phyloP scores from a whole-genome alignment of 2,329 filamentous ascomycete species.

The Exophiala xenobiotica region DNA sequence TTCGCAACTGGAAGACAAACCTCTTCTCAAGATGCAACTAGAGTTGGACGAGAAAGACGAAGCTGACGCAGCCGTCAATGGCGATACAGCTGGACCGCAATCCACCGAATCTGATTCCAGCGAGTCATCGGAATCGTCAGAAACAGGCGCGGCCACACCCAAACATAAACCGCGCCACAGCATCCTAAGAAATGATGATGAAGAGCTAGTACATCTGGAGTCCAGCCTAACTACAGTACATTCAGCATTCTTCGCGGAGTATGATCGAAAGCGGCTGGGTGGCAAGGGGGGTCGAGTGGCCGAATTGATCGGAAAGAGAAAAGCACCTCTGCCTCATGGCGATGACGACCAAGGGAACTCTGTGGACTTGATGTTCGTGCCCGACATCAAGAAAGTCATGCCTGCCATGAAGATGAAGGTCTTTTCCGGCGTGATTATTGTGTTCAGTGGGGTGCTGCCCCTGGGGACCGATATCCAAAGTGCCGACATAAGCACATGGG shows the following conservation, averaged over 20 bases:
- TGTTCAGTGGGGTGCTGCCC: slow-evolving; percentile 87
- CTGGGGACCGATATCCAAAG: slow-evolving; percentile 74
- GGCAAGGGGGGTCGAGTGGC: slow-evolving; percentile 42
- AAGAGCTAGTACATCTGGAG: slow-evolving; percentile 75
- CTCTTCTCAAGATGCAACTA: slow-evolving; percentile 88
- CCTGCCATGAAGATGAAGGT: slow-evolving; percentile 75
- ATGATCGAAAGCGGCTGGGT: slow-evolving; percentile 57
- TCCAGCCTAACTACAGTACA: slow-evolving; percentile 75
- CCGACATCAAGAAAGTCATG: slow-evolving; percentile 84
- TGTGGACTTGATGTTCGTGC: slow-evolving; percentile 61
- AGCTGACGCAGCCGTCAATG: slow-evolving; percentile 47
- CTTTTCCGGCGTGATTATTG: slow-evolving; percentile 72
- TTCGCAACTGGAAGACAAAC: slow-evolving; percentile 84
- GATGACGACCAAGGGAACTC: slow-evolving; percentile 17
- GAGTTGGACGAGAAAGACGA: slow-evolving; percentile 83
- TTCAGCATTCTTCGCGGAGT: slow-evolving; percentile 75
- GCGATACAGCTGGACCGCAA: slow-evolving; percentile 37
- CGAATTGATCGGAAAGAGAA: slow-evolving; percentile 34
- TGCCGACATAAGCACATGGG: slow-evolving; percentile 85
- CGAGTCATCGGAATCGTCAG: slow-evolving; percentile 27
- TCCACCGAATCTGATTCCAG: slow-evolving; percentile 42
- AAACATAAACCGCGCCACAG: slow-evolving; percentile 62
- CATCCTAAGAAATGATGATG: slow-evolving; percentile 82
- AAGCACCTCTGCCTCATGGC: slow-evolving; percentile 26
- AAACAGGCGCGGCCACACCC: slow-evolving; percentile 32